phyloP scores from a whole-genome alignment of 352 stramenopile genomes.

The Elongisporangium undulatum region DNA sequence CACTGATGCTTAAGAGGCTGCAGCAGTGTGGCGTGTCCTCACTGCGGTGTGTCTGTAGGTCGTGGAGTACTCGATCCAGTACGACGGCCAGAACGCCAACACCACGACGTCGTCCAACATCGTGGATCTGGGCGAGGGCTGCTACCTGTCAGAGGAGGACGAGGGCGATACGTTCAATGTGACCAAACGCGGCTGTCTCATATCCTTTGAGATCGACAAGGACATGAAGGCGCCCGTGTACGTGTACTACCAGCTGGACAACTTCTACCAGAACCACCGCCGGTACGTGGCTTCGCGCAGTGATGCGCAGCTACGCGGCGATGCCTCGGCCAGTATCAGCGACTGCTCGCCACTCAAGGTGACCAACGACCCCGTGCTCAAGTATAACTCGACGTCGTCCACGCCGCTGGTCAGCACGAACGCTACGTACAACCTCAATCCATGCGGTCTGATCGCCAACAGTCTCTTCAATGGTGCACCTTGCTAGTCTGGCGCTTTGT shows the following conservation, averaged over 20 bases:
- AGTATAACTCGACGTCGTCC: conserved; percentile 71
- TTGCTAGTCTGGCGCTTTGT: too few relatives aligned
- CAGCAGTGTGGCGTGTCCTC: background rate
- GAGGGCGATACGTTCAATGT: conserved; percentile 71
- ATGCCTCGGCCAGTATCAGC: conserved; percentile 45
- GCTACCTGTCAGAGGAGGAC: conserved; percentile 47
- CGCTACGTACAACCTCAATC: conserved; percentile 86
- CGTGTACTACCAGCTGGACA: conserved; percentile 98
- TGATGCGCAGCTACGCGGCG: conserved; percentile 85
- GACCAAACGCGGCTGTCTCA: conserved; percentile 48
- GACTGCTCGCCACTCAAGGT: conserved; percentile 84
- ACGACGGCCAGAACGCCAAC: conserved; percentile 69
- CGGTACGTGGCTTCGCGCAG: conserved; percentile 91
- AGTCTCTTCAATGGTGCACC: conserved; percentile 97
- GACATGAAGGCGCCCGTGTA: conserved; percentile 96
- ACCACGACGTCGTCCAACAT: conserved; percentile 46
- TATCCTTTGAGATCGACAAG: conserved; percentile 87
- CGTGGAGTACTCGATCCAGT: conserved; percentile 88
- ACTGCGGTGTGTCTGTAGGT: conserved; percentile 31
- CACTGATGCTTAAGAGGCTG: background rate
- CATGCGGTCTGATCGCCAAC: conserved; percentile 98
- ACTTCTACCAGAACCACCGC: conserved; percentile 99
- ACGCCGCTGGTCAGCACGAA: conserved; percentile 26
- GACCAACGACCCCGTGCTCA: conserved; percentile 24
- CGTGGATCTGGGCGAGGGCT: conserved; percentile 48